Evolutionary conservation across 805 yeast species (phyloP), one percentile per base, ranked within the genome.

Genomic region (Wickerhamiella azyma): DNA sequence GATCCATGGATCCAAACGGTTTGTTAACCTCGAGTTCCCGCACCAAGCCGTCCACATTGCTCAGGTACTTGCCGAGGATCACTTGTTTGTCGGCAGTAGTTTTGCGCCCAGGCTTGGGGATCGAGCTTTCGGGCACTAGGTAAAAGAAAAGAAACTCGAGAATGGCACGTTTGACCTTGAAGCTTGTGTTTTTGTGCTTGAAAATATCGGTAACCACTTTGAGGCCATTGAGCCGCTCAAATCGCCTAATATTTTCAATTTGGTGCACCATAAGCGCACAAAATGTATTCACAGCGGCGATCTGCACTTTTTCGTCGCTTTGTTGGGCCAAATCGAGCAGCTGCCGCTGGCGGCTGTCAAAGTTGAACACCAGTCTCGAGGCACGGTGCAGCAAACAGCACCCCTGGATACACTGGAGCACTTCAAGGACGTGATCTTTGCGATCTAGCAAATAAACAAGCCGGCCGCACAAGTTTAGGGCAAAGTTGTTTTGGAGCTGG

Each of bases 141-240:
- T 81, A 81, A 57, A 80, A 78, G 46, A 81, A 73, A 44, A 81
- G 62, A 57, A 81, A 81, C 61, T 81, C 88, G 41, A 81, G 67
- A 10, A 77, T 70, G 53, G 77, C 75, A 51, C 79, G 72, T 53
- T 78, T 77, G 11, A 80, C 70, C 29, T 69, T 69, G 53, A 77
- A 77, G 37, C 72, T 55, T 3, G 71, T 61, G 19, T 58, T 53
- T 39, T 62, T 60, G 24, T 59, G 57, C 47, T 65, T 69, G 56
- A 73, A 65, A 10, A 71, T 53, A 5, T 59, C 55, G 50, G 83
- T 77, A 4, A 80, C 62, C 0, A 62, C 61, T 35, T 71, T 66
- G 29, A 80, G 72, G 0, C 88, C 89, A 5, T 65, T 63, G 46
- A 73, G 59, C 6, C 56, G 55, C 57, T 81, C 89, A 58, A 81